Conservation (phyloP, 2,329 filamentous ascomycete species). For the Aspergillus ochraceoroseus region DNA sequence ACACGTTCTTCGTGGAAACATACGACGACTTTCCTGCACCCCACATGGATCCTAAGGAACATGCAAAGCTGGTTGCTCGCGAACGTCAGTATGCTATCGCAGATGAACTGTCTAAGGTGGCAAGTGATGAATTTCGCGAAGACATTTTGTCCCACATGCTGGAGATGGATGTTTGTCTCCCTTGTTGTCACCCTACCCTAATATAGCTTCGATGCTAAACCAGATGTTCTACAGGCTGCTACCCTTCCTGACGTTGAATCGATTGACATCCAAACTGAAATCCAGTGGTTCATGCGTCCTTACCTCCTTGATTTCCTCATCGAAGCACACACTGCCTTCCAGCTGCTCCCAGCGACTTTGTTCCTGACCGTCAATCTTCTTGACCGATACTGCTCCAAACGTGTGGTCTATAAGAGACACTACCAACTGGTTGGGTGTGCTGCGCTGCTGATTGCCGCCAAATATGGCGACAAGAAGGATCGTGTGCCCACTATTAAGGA, state of each 20-base stretch:
- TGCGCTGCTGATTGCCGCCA: slow-evolving; percentile 90
- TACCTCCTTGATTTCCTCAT: slow-evolving; percentile 98
- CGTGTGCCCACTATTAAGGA: slow-evolving; percentile 96
- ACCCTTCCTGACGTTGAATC: slow-evolving; percentile 94
- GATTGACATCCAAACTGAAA: slow-evolving; percentile 98
- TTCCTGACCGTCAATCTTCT: slow-evolving; percentile 95
- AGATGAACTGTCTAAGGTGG: slow-evolving; percentile 78
- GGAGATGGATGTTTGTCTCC: slow-evolving; percentile 69
- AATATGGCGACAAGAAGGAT: slow-evolving; percentile 98
- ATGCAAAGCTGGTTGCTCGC: slow-evolving; percentile 70
- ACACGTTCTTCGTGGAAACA: slow-evolving; percentile 64
- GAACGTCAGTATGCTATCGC: slow-evolving; percentile 83
- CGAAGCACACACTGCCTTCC: slow-evolving; percentile 93
- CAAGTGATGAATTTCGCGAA: slow-evolving; percentile 86
- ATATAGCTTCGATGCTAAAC: slow-evolving; percentile 21
- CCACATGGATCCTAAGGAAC: slow-evolving; percentile 66
- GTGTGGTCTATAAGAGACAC: slow-evolving; percentile 98
- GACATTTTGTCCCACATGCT: slow-evolving; percentile 93
- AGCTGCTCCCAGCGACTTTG: slow-evolving; percentile 86
- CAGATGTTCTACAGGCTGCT: slow-evolving; percentile 54
- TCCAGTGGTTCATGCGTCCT: slow-evolving; percentile 99
- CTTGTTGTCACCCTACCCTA: neutral
- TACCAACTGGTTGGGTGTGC: slow-evolving; percentile 97
- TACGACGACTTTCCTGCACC: slow-evolving; percentile 47
- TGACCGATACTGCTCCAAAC: slow-evolving; percentile 94